Evolutionary conservation across 2,329 filamentous ascomycete genomes (phyloP).

Genomic region (Venturia pyrina): DNA sequence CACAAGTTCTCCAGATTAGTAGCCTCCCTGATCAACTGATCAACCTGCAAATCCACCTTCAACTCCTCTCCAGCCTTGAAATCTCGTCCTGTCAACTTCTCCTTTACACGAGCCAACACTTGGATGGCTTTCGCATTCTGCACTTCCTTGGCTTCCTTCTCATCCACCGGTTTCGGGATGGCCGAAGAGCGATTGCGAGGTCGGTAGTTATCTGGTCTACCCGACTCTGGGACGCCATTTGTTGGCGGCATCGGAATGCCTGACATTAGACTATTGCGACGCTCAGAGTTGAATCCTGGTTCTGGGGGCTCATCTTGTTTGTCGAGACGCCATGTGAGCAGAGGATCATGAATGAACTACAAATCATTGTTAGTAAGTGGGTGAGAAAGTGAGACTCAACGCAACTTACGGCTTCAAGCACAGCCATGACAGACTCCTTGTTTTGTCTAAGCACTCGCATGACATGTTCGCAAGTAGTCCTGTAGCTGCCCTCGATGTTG

Average conservation of each 20-base stretch:
- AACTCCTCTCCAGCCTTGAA: slow-evolving; percentile 83
- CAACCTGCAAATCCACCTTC: slow-evolving; percentile 77
- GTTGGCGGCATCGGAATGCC: slow-evolving; percentile 12
- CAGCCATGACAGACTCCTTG: slow-evolving; percentile 97
- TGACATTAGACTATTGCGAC: slow-evolving; percentile 47
- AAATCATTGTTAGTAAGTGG: slow-evolving; percentile 15
- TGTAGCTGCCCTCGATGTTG: slow-evolving; percentile 98
- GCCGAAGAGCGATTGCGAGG: slow-evolving; percentile 26
- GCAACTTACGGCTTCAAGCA: slow-evolving; percentile 81
- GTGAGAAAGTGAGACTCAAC: neutral
- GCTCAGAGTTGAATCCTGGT: slow-evolving; percentile 50
- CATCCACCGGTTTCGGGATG: slow-evolving; percentile 24
- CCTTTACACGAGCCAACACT: slow-evolving; percentile 81
- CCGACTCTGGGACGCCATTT: slow-evolving; percentile 18
- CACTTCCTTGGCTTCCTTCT: slow-evolving; percentile 51
- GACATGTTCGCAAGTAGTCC: slow-evolving; percentile 95
- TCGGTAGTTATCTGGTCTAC: slow-evolving; percentile 19
- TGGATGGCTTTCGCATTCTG: slow-evolving; percentile 91
- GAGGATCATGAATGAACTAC: slow-evolving; percentile 97
- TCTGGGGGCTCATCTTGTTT: slow-evolving; percentile 51
- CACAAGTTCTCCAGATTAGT: slow-evolving; percentile 96
- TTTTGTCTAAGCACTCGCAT: slow-evolving; percentile 96
- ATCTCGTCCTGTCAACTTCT: slow-evolving; percentile 90
- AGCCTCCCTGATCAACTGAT: slow-evolving; percentile 87
- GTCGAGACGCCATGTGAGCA: slow-evolving; percentile 88